These are phyloP conservation scores for Suillus cothurnatus DNA, from an alignment of 768 basidiomycete species.

Conservation along the genomic window DNA sequence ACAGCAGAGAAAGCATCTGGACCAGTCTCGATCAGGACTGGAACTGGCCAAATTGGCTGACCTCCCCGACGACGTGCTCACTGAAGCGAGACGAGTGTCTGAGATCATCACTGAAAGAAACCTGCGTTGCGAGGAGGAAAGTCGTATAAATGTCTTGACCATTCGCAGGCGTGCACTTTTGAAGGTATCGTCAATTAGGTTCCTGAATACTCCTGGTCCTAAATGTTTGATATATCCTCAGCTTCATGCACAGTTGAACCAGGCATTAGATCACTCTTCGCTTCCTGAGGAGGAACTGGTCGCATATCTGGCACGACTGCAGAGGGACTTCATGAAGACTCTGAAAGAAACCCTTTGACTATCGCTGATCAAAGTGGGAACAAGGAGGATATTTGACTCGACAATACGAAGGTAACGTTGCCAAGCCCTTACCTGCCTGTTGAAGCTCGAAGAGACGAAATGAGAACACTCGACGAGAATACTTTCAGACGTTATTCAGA, in stretches of 20 bases:
- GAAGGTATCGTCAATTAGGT: constrained; percentile 45
- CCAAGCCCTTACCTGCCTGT: not conserved
- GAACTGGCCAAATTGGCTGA: constrained; percentile 89
- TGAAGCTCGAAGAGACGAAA: not conserved
- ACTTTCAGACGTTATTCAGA: not conserved
- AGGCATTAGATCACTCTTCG: constrained; percentile 71
- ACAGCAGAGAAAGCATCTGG: not conserved
- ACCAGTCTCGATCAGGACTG: constrained; percentile 56
- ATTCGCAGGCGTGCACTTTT: constrained; percentile 69
- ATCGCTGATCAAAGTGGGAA: not conserved
- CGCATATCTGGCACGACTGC: constrained; percentile 66
- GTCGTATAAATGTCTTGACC: constrained; percentile 59
- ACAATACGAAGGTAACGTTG: not conserved
- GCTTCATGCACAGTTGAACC: constrained; percentile 75
- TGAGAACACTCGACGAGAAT: not conserved
- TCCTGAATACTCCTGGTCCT: not conserved
- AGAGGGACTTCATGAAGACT: constrained; percentile 66
- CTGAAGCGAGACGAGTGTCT: constrained; percentile 63
- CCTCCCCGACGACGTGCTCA: constrained; percentile 71
- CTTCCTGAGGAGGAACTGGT: constrained; percentile 73
- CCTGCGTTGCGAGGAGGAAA: constrained; percentile 57
- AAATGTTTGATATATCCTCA: constrained; percentile 28
- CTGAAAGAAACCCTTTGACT: constrained; percentile 41
- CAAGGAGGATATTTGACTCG: not conserved
- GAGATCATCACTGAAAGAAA: constrained; percentile 59